Base-by-base conservation (phyloP, 1,139 yeast genomes). In the Kurtzmaniella natalensis region DNA sequence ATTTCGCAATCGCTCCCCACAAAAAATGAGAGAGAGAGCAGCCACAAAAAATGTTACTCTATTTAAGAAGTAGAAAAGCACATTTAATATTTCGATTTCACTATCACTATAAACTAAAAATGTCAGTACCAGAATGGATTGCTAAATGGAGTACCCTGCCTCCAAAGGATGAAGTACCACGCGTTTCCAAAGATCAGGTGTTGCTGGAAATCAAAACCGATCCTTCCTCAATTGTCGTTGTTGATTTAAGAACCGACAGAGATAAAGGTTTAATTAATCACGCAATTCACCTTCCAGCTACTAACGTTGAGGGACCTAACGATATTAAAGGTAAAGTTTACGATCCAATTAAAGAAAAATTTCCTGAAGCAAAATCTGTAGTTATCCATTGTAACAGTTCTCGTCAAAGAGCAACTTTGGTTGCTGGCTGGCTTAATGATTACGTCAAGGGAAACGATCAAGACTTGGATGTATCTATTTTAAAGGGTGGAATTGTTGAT, bases 401-500 rank as follows among this genome's bases (percentile, higher is more conserved):
- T 5, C 35, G 27, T 25, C 25, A 30, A 15, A 39, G 44, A 30
- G 43, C 44, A 5, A 18, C 39, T 7, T 34, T 34, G 11, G 41
- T 41, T 7, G 41, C 40, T 2, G 43, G 43, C 2, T 38, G 41
- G 41, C 37, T 36, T 18, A 35, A 39, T 21, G 41, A 38, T 23
- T 37, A 37, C 28, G 20, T 38, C 11, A 30, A 35, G 8, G 38
- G 33, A n/a, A 24, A 28, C 10, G 29, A 35, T n/a, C n/a, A n/a
- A n/a, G n/a, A n/a, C n/a, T n/a, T n/a, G 42, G 62, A 68, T 21
- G 72, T 84, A 4, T 79, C 73, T 63, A 76, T 85, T 1, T 59
- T 85, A 22, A 57, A 69, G 34, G 94, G 89, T 9, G 94, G 95
- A 1, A 85, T 85, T 53, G 70, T 69, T 30, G 68, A 67, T 34